phyloP scores from a whole-genome alignment of 2,329 filamentous ascomycete genomes.

The Myriosclerotinia curreyana region DNA sequence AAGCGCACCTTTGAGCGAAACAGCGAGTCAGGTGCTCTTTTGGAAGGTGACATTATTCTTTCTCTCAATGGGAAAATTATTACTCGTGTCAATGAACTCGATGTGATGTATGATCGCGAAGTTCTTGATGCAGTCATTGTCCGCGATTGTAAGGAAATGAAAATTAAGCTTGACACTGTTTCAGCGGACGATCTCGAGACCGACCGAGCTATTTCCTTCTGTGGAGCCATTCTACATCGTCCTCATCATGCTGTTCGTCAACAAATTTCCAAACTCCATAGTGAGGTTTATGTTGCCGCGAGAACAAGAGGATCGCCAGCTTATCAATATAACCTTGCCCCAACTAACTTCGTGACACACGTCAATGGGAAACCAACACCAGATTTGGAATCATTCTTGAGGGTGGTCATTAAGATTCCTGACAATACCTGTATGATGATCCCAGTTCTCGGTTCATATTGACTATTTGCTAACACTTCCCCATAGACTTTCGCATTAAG shows the following conservation, averaged over 20 bases:
- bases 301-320: conserved; percentile 78
- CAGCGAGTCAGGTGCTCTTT: conserved; percentile 61
- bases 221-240: conserved; percentile 86
- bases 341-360: conserved; percentile 96
- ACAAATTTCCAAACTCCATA: conserved; percentile 94
- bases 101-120: conserved; percentile 93
- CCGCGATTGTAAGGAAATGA: conserved; percentile 76
- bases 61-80: conserved; percentile 89
- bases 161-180: conserved; percentile 76
- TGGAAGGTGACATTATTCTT: conserved; percentile 89
- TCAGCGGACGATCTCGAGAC: conserved; percentile 90
- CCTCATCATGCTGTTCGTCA: conserved; percentile 96
- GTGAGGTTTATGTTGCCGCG: conserved; percentile 92
- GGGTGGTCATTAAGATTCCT: conserved; percentile 79
- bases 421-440: conserved; percentile 81
- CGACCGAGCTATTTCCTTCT: conserved; percentile 87
- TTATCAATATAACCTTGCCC: conserved; percentile 87
- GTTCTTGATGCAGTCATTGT: conserved; percentile 81
- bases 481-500: conserved; percentile 81
- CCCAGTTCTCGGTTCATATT: neutral
- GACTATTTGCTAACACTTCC: conserved; percentile 22
- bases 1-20: conserved; percentile 74
- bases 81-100: conserved; percentile 87
- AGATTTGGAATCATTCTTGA: conserved; percentile 76
- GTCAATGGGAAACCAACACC: conserved; percentile 87